phyloP scores from a whole-genome alignment of 192 early-diverging fungal genomes.

The Rhizophagus clarus region DNA sequence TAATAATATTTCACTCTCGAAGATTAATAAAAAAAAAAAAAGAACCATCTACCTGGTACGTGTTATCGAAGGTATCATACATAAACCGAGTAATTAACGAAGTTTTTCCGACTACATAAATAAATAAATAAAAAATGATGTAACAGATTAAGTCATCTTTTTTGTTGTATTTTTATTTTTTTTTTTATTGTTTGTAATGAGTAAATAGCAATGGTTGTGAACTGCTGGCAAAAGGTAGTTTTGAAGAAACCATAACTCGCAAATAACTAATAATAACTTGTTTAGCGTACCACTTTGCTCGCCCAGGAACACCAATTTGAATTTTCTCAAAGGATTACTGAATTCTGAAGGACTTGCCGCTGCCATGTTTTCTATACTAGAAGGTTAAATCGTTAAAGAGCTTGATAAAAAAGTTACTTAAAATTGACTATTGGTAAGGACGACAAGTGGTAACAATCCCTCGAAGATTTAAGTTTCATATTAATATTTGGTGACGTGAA shows the following conservation, averaged over 20 bases:
- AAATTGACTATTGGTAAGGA: background rate
- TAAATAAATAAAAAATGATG: constrained; percentile 10
- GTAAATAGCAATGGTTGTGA: no score
- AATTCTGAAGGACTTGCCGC: constrained; percentile 39
- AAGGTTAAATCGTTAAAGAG: background rate
- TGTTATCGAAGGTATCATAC: constrained; percentile 99
- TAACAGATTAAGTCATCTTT: background rate
- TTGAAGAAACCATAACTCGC: background rate
- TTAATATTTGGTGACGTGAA: background rate
- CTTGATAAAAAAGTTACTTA: background rate
- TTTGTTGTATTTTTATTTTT: background rate
- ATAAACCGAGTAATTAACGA: constrained; percentile 99
- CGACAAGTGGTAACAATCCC: background rate
- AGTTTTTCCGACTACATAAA: constrained; percentile 88
- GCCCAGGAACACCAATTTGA: constrained; percentile 99
- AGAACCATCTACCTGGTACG: constrained; percentile 71
- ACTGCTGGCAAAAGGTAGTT: no score
- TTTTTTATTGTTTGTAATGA: no score
- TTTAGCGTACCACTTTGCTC: constrained; percentile 90
- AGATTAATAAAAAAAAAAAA: background rate
- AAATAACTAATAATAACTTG: background rate
- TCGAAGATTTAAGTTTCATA: background rate
- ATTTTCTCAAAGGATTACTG: constrained; percentile 78
- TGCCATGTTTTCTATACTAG: background rate
- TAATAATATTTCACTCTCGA: no score